Conservation (phyloP, 2,329 filamentous ascomycete species). For the Aspergillus proliferans region DNA sequence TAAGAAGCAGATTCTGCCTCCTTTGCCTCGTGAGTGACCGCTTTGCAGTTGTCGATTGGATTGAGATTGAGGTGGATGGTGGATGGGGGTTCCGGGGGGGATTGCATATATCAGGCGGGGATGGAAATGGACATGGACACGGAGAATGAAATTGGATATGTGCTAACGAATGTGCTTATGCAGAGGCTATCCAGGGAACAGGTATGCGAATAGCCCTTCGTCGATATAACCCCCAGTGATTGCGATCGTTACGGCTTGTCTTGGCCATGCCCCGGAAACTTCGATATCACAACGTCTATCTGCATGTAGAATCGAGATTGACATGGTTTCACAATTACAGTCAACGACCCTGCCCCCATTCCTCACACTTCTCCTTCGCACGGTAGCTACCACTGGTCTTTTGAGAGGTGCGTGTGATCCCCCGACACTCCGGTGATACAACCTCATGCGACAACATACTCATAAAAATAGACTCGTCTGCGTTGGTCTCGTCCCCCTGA, state of each 20-base stretch:
- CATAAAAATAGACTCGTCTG: slow-evolving; percentile 58
- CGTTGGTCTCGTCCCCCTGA: slow-evolving; percentile 75
- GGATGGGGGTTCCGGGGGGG: not conserved
- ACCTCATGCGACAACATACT: not conserved
- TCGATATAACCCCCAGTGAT: not conserved
- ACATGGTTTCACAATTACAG: slow-evolving; percentile 37
- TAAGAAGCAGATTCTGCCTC: slow-evolving; percentile 69
- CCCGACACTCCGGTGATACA: not conserved
- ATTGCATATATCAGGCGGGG: not conserved
- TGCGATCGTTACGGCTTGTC: not conserved
- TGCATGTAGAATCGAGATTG: too few relatives aligned
- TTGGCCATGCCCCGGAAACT: not conserved
- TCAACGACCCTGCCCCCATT: slow-evolving; percentile 78
- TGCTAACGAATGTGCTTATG: slow-evolving; percentile 39
- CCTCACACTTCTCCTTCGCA: slow-evolving; percentile 68
- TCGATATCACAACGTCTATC: not conserved
- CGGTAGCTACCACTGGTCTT: slow-evolving; percentile 98
- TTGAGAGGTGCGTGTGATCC: slow-evolving; percentile 59
- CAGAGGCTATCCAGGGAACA: slow-evolving; percentile 69
- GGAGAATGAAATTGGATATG: not conserved
- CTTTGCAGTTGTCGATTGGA: not conserved
- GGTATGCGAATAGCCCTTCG: slow-evolving; percentile 46
- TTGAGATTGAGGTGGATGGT: not conserved
- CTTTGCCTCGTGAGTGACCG: slow-evolving; percentile 67
- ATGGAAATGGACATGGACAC: not conserved